Conservation (phyloP, 2,329 filamentous ascomycete species). For the Metarhizium guizhouense region DNA sequence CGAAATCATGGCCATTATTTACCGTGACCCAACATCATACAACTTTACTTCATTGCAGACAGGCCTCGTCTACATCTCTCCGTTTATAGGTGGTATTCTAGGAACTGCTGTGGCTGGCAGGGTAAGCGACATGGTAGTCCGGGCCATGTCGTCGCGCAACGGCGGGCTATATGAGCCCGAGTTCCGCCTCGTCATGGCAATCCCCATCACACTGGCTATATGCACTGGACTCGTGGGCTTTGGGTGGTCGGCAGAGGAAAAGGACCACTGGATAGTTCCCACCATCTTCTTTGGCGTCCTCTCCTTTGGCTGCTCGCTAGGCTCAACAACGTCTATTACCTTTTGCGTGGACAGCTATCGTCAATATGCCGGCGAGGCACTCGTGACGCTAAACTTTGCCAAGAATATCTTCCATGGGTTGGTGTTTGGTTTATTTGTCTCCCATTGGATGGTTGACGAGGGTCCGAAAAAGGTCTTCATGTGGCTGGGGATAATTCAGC, state of each 20-base stretch:
- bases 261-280: slow-evolving; percentile 80
- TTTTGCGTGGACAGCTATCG: slow-evolving; percentile 92
- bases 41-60: slow-evolving; percentile 74
- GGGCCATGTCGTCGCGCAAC: slow-evolving; percentile 72
- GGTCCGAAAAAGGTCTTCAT: slow-evolving; percentile 73
- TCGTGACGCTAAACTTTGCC: slow-evolving; percentile 88
- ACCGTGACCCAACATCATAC: slow-evolving; percentile 59
- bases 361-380: slow-evolving; percentile 85
- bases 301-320: slow-evolving; percentile 85
- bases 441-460: slow-evolving; percentile 67
- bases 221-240: slow-evolving; percentile 87
- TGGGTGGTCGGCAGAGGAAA: slow-evolving; percentile 74
- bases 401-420: slow-evolving; percentile 93
- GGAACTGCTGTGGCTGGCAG: slow-evolving; percentile 86
- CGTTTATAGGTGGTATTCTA: slow-evolving; percentile 79
- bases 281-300: slow-evolving; percentile 89
- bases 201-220: slow-evolving; percentile 70
- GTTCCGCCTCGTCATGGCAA: slow-evolving; percentile 80
- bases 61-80: slow-evolving; percentile 81
- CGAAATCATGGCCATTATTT: slow-evolving; percentile 76
- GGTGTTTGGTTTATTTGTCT: slow-evolving; percentile 82
- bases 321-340: slow-evolving; percentile 84
- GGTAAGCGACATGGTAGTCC: slow-evolving; percentile 77
- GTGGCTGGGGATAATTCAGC: slow-evolving; percentile 77
- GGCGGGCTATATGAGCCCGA: slow-evolving; percentile 92